These are phyloP conservation scores for Fraxinus latifolia DNA, from an alignment of 305 asterid species.

Conservation along the genomic window DNA sequence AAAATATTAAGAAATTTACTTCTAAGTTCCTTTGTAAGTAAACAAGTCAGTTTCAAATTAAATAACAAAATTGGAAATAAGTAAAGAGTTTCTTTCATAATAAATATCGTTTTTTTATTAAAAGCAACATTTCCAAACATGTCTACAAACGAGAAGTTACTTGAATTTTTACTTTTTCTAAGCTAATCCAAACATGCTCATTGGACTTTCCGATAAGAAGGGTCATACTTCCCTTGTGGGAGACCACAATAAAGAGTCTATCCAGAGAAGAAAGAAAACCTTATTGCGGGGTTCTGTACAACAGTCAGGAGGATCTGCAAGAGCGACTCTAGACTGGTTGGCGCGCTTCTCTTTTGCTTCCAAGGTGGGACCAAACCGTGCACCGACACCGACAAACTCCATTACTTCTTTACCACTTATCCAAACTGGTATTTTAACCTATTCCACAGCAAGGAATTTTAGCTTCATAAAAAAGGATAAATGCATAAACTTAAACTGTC, in stretches of 20 bases:
- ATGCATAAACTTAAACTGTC: not conserved
- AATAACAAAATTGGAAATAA: not conserved
- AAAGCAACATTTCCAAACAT: not conserved
- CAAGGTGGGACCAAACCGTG: conserved; percentile 90
- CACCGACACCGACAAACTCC: conserved; percentile 95
- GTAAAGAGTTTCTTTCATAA: not conserved
- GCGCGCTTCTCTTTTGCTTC: conserved; percentile 97
- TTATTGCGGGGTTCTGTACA: conserved; percentile 72
- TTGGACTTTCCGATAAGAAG: not conserved
- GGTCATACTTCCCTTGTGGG: not conserved
- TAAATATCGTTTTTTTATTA: not conserved
- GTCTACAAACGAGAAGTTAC: not conserved
- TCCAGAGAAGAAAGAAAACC: conserved; percentile 42
- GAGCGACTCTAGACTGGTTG: conserved; percentile 62
- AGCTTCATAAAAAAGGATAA: conserved; percentile 2
- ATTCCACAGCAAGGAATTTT: conserved; percentile 19
- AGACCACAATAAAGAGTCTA: not conserved
- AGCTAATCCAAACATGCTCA: not conserved
- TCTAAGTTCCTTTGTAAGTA: not conserved
- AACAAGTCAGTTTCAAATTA: not conserved
- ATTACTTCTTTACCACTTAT: conserved; percentile 62
- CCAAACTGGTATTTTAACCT: conserved; percentile 95
- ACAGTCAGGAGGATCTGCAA: conserved; percentile 93
- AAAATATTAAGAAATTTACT: not conserved
- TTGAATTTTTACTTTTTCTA: not conserved